These are phyloP conservation scores for Fusarium abutilonis DNA, from an alignment of 2,329 filamentous ascomycete genomes.

Conservation along the genomic window DNA sequence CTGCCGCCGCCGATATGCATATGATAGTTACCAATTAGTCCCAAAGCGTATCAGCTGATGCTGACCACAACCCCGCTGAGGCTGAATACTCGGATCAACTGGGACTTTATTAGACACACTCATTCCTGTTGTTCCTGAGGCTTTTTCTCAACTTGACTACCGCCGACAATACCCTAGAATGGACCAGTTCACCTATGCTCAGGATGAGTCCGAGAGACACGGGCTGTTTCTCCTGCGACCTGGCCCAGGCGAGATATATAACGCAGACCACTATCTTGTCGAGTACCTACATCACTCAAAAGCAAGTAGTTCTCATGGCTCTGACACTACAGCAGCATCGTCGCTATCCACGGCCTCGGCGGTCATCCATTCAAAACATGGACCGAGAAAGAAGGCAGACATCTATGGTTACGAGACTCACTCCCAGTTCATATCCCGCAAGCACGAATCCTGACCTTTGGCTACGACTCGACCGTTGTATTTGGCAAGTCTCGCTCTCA, in stretches of 20 bases:
- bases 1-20: too few species aligned
- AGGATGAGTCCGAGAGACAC: neutral
- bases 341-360: neutral
- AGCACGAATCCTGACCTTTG: neutral
- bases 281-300: neutral
- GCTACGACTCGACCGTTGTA: neutral
- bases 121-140: too few species aligned
- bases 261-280: neutral
- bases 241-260: neutral
- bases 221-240: neutral
- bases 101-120: too few species aligned
- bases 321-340: neutral
- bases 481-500: neutral
- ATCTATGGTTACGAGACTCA: neutral
- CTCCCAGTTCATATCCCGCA: neutral
- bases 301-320: neutral
- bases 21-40: too few species aligned
- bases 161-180: too few species aligned
- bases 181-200: too few species aligned
- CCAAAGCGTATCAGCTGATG: too few species aligned
- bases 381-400: neutral
- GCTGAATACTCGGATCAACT: too few species aligned
- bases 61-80: too few species aligned
- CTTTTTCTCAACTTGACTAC: too few species aligned
- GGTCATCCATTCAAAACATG: neutral